A percentile compares a stretch with the other conserved stretches of the same genome.
Conservation (phyloP, 2,329 filamentous ascomycete species). For the Xylaria sp. region DNA sequence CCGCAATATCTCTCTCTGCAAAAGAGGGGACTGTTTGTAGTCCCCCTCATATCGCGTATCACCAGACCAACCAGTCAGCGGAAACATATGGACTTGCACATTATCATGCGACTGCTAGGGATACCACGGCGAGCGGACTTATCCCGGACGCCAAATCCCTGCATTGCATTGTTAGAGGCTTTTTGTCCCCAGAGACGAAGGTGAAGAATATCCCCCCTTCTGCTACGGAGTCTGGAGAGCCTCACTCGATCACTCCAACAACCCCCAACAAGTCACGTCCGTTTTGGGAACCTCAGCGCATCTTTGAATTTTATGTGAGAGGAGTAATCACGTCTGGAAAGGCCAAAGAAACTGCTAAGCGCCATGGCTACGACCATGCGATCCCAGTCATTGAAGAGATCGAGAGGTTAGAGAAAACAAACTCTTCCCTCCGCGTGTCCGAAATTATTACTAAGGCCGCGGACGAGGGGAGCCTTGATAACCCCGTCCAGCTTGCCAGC, state of each 20-base stretch:
- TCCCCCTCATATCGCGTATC: background rate
- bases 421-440: constrained; percentile 10
- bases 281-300: constrained; percentile 28
- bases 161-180: constrained; percentile 30
- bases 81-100: background rate
- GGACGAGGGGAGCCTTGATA: constrained; percentile 2
- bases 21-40: background rate
- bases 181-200: constrained; percentile 19
- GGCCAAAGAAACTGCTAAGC: constrained; percentile 33
- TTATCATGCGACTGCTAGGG: background rate
- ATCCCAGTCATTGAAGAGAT: constrained; percentile 17
- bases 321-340: constrained; percentile 30
- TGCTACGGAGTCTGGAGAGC: background rate
- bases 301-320: constrained; percentile 33
- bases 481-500: background rate
- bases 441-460: constrained; percentile 12
- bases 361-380: constrained; percentile 12
- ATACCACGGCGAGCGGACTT: background rate
- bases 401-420: constrained; percentile 15
- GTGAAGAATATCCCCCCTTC: background rate
- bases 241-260: background rate
- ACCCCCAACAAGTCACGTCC: constrained; percentile 4
- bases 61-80: background rate
- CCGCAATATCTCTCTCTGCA: background rate
- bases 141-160: constrained; percentile 18